Conservation (phyloP, 257 asterid species). For the Scutellaria barbata region DNA sequence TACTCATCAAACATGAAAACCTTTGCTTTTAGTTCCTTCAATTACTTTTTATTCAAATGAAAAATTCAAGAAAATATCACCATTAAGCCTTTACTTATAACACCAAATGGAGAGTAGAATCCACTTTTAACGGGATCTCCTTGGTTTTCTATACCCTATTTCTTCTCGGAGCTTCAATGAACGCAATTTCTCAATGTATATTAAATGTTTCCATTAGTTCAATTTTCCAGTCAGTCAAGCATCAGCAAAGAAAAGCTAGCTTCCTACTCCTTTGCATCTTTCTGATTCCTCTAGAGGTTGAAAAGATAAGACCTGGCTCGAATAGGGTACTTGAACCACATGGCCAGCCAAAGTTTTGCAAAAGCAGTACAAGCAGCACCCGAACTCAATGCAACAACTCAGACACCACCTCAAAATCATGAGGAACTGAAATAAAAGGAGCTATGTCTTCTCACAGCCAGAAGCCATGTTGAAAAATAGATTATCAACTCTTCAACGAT, state of each 20-base stretch:
- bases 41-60: conserved; percentile 25
- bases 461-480: conserved; percentile 19
- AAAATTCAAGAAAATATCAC: not conserved
- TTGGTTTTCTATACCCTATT: conserved; percentile 20
- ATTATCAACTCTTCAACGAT: not conserved
- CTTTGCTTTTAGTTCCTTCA: conserved; percentile 1
- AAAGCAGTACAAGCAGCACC: conserved; percentile 12
- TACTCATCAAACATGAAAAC: conserved; percentile 8
- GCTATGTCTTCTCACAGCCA: not conserved
- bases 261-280: conserved; percentile 21
- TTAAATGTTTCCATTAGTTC: not conserved
- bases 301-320: conserved; percentile 20
- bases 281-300: conserved; percentile 16
- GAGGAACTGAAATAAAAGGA: conserved; percentile 11
- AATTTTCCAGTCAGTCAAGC: conserved; percentile 2
- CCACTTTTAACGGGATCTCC: conserved; percentile 6
- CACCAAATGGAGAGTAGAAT: conserved; percentile 29
- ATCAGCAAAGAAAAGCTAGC: conserved; percentile 15
- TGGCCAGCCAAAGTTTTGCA: conserved; percentile 18
- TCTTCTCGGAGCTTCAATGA: conserved; percentile 24
- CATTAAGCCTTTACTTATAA: conserved; percentile 18
- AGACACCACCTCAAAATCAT: conserved; percentile 27
- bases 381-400: conserved; percentile 20
- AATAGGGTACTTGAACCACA: conserved; percentile 9
- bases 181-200: conserved; percentile 17